Conservation (phyloP, 139 green algal genomes). For the Coccomyxa sp. region DNA sequence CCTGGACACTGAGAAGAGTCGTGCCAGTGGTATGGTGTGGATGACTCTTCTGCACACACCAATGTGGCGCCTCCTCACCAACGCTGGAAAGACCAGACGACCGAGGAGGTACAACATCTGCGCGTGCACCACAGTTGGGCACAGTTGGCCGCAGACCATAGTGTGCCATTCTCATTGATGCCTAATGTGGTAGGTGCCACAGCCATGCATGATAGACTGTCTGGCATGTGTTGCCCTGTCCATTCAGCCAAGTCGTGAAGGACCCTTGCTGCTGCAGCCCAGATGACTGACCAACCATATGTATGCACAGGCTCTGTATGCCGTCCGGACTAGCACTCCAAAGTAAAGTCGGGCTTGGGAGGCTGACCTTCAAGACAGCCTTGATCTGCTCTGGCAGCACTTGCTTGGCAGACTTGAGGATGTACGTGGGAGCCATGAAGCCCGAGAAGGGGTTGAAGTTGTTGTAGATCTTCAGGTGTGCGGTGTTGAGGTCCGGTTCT, state of each 20-base stretch:
- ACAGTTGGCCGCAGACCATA: no score
- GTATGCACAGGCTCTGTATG: no score
- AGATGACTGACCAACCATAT: background rate
- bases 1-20: background rate
- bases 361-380: conserved; percentile 40
- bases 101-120: no score
- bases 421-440: conserved; percentile 94
- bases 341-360: background rate
- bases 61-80: no score
- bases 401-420: conserved; percentile 76
- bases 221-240: no score
- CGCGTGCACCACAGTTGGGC: no score
- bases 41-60: no score
- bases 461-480: conserved; percentile 92
- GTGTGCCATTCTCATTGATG: no score
- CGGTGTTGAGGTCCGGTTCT: conserved; percentile 89
- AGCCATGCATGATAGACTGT: no score
- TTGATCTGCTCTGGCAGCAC: conserved; percentile 47
- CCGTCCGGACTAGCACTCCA: background rate
- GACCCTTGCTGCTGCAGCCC: background rate
- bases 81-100: no score
- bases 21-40: no score
- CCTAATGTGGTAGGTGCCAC: no score
- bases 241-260: background rate
- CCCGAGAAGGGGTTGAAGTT: conserved; percentile 96